phyloP scores from a whole-genome alignment of 2,329 filamentous ascomycete species.

The Colletotrichum sp. region DNA sequence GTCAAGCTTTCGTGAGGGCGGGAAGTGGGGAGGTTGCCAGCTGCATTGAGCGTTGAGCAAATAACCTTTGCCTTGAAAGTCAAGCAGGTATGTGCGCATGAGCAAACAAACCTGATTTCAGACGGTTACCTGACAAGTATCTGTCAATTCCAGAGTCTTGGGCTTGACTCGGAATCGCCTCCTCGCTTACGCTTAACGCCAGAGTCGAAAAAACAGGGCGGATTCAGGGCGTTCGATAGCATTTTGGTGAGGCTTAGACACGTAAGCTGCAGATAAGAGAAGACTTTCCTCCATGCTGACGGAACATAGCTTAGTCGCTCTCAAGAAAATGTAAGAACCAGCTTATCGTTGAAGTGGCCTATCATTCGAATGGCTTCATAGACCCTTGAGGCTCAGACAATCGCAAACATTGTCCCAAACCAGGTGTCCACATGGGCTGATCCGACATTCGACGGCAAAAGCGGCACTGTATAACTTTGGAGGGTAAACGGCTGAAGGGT shows the following conservation, averaged over 20 bases:
- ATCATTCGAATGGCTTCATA: neutral
- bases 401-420: neutral
- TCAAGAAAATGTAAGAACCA: neutral
- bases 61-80: neutral
- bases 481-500: neutral
- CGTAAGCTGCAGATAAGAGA: neutral
- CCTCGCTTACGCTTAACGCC: neutral
- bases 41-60: neutral
- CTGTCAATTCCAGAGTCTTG: neutral
- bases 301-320: neutral
- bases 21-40: neutral
- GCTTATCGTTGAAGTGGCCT: neutral
- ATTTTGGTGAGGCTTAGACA: neutral
- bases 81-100: neutral
- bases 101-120: neutral
- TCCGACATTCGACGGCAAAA: neutral
- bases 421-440: neutral
- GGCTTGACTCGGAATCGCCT: neutral
- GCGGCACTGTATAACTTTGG: neutral
- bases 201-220: neutral
- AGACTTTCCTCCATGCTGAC: neutral
- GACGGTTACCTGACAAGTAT: constrained; percentile 6
- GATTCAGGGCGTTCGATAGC: neutral
- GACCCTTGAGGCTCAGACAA: neutral
- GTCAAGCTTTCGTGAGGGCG: neutral